phyloP scores from a whole-genome alignment of 345 rosid genomes.

The Excoecaria cochinchinensis region DNA sequence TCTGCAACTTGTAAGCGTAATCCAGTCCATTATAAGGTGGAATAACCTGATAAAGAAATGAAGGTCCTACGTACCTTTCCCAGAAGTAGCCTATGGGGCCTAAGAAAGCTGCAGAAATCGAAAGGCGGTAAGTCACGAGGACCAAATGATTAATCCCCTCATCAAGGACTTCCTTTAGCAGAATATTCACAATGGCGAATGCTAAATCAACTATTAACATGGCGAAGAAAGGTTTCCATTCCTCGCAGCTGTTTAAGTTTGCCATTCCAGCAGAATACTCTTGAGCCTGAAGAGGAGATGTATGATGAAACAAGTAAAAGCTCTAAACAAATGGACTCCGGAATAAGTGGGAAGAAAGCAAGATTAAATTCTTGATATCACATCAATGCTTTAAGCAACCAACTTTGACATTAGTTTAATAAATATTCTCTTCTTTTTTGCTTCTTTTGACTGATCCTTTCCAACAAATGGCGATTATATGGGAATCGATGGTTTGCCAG shows the following conservation, averaged over 20 bases:
- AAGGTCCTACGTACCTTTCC: conserved; percentile 51
- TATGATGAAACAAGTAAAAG: not conserved
- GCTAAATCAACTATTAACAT: conserved; percentile 59
- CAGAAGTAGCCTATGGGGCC: conserved; percentile 57
- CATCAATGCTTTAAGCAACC: conserved; percentile 48
- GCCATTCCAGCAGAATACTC: conserved; percentile 13
- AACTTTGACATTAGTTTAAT: conserved; percentile 20
- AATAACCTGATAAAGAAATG: too few relatives aligned
- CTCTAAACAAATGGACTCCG: conserved; percentile 17
- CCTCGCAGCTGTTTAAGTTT: conserved; percentile 9
- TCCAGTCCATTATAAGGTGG: too few relatives aligned
- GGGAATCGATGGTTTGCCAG: conserved; percentile 19
- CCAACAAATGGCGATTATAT: conserved; percentile 13
- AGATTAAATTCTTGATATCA: conserved; percentile 54
- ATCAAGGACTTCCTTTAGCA: conserved; percentile 59
- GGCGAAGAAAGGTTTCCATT: conserved; percentile 52
- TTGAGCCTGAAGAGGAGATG: not conserved
- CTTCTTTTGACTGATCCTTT: conserved; percentile 12
- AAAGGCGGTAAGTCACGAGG: conserved; percentile 63
- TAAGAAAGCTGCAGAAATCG: conserved; percentile 55
- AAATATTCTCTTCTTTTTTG: conserved; percentile 11
- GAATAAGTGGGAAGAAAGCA: conserved; percentile 53
- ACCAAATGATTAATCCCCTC: conserved; percentile 64
- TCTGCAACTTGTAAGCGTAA: too few relatives aligned
- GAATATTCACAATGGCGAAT: conserved; percentile 54